These are phyloP conservation scores for Euphorbia schlechtendalii DNA, from an alignment of 441 rosid genomes.

Conservation along the genomic window DNA sequence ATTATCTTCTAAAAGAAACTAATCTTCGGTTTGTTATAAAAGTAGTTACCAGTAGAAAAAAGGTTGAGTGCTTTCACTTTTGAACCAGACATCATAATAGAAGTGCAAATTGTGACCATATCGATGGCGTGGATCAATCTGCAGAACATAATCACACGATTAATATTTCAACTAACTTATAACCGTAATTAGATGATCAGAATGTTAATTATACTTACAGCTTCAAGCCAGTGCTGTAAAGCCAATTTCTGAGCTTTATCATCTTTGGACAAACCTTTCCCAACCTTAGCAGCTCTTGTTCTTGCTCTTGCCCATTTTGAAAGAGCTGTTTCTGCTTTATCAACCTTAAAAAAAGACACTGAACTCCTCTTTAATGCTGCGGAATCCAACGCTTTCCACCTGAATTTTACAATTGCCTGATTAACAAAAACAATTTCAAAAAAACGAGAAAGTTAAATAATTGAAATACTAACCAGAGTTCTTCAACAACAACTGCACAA, in stretches of 20 bases:
- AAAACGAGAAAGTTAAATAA: not conserved
- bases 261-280: constrained; percentile 84
- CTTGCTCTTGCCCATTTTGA: constrained; percentile 95
- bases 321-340: constrained; percentile 79
- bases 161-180: too few relatives aligned
- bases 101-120: constrained; percentile 89
- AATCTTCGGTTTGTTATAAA: too few relatives aligned
- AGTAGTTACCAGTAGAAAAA: constrained; percentile 83
- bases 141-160: too few relatives aligned
- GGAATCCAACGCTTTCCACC: constrained; percentile 95
- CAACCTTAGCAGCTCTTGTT: constrained; percentile 92
- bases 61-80: constrained; percentile 71
- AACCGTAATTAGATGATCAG: too few relatives aligned
- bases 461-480: constrained; percentile 58
- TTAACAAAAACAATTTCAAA: not conserved
- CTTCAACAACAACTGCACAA: constrained; percentile 85
- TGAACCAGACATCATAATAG: constrained; percentile 79
- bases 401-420: constrained; percentile 11
- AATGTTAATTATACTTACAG: constrained; percentile 63
- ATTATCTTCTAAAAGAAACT: too few relatives aligned
- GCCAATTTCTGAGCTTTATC: constrained; percentile 87
- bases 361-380: constrained; percentile 93
- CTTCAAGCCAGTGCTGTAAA: constrained; percentile 96
- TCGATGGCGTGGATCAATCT: constrained; percentile 95
- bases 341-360: constrained; percentile 71